Conservation (phyloP, 2,329 filamentous ascomycete genomes). For the Colletotrichum sp. region DNA sequence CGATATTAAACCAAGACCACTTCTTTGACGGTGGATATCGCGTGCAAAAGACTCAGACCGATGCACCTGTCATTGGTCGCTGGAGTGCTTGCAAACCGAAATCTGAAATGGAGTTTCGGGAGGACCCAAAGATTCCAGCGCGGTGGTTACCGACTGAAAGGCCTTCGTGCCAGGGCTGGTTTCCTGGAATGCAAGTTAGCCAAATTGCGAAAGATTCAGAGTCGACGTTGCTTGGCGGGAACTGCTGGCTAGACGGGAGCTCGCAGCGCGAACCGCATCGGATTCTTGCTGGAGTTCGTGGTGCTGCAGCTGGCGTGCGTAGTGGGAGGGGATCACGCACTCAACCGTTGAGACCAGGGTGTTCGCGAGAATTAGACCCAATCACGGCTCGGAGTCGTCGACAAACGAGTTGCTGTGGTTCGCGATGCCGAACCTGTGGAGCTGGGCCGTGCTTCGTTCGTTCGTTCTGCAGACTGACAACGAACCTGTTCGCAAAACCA, state of each 20-base stretch:
- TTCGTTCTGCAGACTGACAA: slow-evolving; percentile 5
- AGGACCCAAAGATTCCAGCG: slow-evolving; percentile 16
- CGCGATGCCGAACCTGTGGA: slow-evolving; percentile 7
- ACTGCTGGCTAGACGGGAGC: slow-evolving; percentile 10
- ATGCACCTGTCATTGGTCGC: slow-evolving; percentile 17
- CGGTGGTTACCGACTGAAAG: slow-evolving; percentile 17
- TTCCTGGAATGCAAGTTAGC: slow-evolving; percentile 19
- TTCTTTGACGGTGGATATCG: slow-evolving; percentile 7
- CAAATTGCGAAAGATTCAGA: not conserved
- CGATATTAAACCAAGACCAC: slow-evolving; percentile 17
- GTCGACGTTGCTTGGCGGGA: slow-evolving; percentile 3
- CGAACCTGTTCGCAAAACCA: slow-evolving; percentile 21
- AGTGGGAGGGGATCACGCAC: slow-evolving; percentile 22
- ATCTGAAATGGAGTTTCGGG: slow-evolving; percentile 20
- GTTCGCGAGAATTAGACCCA: slow-evolving; percentile 2
- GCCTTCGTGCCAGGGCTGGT: slow-evolving; percentile 3
- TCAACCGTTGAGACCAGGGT: slow-evolving; percentile 13
- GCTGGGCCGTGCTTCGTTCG: slow-evolving; percentile 17
- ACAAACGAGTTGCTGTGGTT: slow-evolving; percentile 19
- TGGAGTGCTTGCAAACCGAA: slow-evolving; percentile 16
- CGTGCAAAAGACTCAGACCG: not conserved
- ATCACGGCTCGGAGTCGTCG: slow-evolving; percentile 5
- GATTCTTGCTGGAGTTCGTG: slow-evolving; percentile 19
- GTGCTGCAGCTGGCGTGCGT: not conserved
- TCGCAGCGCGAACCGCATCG: slow-evolving; percentile 12